A percentile compares a stretch with the other conserved stretches of the same genome.
phyloP scores from a whole-genome alignment of 2,329 filamentous ascomycete species.

The Daldinia sp. region DNA sequence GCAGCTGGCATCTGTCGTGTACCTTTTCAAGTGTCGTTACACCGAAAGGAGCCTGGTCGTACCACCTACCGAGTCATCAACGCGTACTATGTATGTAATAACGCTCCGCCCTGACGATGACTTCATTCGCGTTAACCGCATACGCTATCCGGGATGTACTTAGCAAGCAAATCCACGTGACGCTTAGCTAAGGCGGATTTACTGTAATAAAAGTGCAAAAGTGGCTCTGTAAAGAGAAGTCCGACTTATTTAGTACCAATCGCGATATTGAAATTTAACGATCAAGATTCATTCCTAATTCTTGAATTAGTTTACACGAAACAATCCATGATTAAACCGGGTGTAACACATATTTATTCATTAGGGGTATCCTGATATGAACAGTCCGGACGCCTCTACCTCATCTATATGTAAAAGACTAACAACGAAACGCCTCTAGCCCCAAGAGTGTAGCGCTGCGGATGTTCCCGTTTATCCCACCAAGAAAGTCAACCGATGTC shows the following conservation, averaged over 20 bases:
- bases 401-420: conserved; percentile 9
- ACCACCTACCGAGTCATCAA: conserved; percentile 10
- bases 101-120: conserved; percentile 25
- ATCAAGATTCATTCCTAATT: no score
- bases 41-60: conserved; percentile 3
- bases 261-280: neutral
- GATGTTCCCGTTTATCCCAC: neutral
- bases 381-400: conserved; percentile 5
- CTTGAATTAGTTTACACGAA: neutral
- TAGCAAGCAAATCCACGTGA: conserved; percentile 8
- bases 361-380: conserved; percentile 22
- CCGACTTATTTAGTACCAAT: neutral
- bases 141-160: neutral
- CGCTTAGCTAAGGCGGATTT: conserved; percentile 9
- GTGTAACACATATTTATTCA: neutral
- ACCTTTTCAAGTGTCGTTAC: conserved; percentile 3
- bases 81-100: no score
- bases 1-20: neutral
- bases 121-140: conserved; percentile 24
- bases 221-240: neutral
- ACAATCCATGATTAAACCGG: neutral
- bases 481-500: neutral
- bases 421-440: conserved; percentile 1
- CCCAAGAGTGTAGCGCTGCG: neutral
- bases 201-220: no score